Percentiles rank a stretch among this genome's conserved stretches.
Evolutionary conservation across 2,329 filamentous ascomycete genomes (phyloP).

Genomic region (Bipolaris cookei): DNA sequence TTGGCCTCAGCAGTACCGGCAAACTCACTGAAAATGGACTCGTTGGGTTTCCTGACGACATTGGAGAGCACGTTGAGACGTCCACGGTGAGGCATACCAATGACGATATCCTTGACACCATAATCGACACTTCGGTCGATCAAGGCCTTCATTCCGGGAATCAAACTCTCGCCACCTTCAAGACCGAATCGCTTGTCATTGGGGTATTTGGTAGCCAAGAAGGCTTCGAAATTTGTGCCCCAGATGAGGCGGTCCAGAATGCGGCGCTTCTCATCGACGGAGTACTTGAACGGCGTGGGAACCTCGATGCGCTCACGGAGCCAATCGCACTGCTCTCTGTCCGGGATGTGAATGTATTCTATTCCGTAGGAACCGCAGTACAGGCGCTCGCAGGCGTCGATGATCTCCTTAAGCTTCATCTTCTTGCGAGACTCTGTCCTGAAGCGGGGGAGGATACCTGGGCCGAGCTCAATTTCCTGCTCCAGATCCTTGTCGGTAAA

Average conservation of each 20-base stretch:
- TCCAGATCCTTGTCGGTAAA: slow-evolving; percentile 95
- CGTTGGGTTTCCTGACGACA: slow-evolving; percentile 98
- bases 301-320: slow-evolving; percentile 93
- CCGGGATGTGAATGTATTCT: slow-evolving; percentile 98
- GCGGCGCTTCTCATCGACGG: slow-evolving; percentile 95
- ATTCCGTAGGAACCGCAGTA: slow-evolving; percentile 98
- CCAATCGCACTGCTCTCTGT: slow-evolving; percentile 98
- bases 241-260: slow-evolving; percentile 98
- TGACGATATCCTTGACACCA: slow-evolving; percentile 98
- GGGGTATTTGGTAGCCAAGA: slow-evolving; percentile 96
- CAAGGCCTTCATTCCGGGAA: slow-evolving; percentile 98
- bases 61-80: slow-evolving; percentile 98
- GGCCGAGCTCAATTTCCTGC: slow-evolving; percentile 87
- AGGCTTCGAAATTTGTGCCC: slow-evolving; percentile 96
- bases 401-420: slow-evolving; percentile 96
- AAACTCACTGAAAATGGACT: slow-evolving; percentile 99
- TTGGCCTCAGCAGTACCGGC: slow-evolving; percentile 84
- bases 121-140: slow-evolving; percentile 99
- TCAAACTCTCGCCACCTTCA: slow-evolving; percentile 94
- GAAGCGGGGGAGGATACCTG: slow-evolving; percentile 94
- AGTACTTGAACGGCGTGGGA: slow-evolving; percentile 94
- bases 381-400: slow-evolving; percentile 89
- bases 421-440: slow-evolving; percentile 86
- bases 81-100: slow-evolving; percentile 98
- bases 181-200: slow-evolving; percentile 99